Evolutionary conservation across 768 basidiomycete species (phyloP), one percentile per base, ranked within the genome.

Genomic region (Tephrocybe sp.): DNA sequence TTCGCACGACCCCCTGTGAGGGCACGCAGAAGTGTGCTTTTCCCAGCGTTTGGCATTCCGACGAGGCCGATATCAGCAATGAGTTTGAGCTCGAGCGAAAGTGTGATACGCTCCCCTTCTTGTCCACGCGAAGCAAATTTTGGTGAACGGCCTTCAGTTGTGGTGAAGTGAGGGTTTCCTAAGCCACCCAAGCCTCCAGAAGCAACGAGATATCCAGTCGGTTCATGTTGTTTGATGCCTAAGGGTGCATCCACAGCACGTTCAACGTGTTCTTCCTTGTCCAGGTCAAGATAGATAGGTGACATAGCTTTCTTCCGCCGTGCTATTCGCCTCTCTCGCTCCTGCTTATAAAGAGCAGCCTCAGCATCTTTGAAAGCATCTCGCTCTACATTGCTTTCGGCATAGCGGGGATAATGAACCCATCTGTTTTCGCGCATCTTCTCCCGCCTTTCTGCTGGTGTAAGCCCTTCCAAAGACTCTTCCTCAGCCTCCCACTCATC

Each of bases 51-150:
- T 6, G 97, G 97, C 73, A 97, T 85, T 0, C 97, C 97, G 2
- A 99, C 94, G 17, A 99, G 74, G 0, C 93, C 97, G n/a, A 98
- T 77, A 65, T 99, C 96, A 2, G 96, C 93, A 3, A 95, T 76
- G 5, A 96, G 78, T 67, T 98, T 98, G 54, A 99, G 86, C 66
- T 97, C 96, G 12, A 99, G 75, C 17, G 85, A 79, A n/a, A 98
- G 78, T 1, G 88, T 86, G 55, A 95, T 70, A 4, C 83, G 77
- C 59, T 93, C 89, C 10, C 90, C 93, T 3, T 80, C 79, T 7
- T 79, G 75, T 0, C 91, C 93, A 15, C 84, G 79, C 15, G 90
- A 86, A 0, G 91, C 95, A 55, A 90, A 90, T 66, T 93, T 92
- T 3, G 95, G 93, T 0, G 90, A 85, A 2, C 91, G 85, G 51